phyloP scores from a whole-genome alignment of 1,284 basidiomycete genomes.

The Papiliotrema terrestris region DNA sequence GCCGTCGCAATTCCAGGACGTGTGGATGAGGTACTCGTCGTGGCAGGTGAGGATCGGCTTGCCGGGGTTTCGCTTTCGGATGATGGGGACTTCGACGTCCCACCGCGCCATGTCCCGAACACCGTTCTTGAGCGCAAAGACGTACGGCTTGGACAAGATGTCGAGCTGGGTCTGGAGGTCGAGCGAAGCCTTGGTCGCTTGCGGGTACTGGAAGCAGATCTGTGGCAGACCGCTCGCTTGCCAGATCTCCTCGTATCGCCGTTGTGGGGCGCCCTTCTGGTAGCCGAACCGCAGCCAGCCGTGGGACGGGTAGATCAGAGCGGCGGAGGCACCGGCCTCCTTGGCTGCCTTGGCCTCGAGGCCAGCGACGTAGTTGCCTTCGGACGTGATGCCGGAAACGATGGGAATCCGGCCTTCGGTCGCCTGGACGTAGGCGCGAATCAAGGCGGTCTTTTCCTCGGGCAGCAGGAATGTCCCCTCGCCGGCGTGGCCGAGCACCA shows the following conservation, averaged over 20 bases:
- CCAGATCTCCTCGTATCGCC: conserved; percentile 11
- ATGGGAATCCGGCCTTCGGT: conserved; percentile 13
- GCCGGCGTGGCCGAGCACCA: conserved; percentile 14
- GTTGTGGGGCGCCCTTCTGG: conserved; percentile 15
- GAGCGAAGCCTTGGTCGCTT: conserved; percentile 7
- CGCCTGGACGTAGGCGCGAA: conserved; percentile 14
- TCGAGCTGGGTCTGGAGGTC: conserved; percentile 14
- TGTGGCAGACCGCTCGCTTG: conserved; percentile 9
- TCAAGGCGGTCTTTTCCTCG: conserved; percentile 10
- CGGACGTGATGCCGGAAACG: conserved; percentile 13
- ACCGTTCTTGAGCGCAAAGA: conserved; percentile 16
- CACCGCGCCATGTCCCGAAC: conserved; percentile 13
- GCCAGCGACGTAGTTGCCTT: conserved; percentile 13
- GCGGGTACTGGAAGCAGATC: conserved; percentile 15
- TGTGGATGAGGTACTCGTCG: conserved; percentile 17
- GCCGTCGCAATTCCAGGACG: conserved; percentile 9
- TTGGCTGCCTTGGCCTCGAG: conserved; percentile 15
- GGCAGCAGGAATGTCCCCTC: conserved; percentile 9
- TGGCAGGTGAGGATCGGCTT: conserved; percentile 13
- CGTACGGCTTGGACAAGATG: conserved; percentile 9
- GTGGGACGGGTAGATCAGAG: conserved; percentile 12
- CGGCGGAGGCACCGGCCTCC: conserved; percentile 12
- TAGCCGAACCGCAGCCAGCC: conserved; percentile 17
- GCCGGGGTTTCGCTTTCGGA: conserved; percentile 9
- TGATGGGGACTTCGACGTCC: conserved; percentile 14